These are phyloP conservation scores for Geopyxis carbonaria DNA, from an alignment of 495 filamentous ascomycete genomes.

Conservation along the genomic window DNA sequence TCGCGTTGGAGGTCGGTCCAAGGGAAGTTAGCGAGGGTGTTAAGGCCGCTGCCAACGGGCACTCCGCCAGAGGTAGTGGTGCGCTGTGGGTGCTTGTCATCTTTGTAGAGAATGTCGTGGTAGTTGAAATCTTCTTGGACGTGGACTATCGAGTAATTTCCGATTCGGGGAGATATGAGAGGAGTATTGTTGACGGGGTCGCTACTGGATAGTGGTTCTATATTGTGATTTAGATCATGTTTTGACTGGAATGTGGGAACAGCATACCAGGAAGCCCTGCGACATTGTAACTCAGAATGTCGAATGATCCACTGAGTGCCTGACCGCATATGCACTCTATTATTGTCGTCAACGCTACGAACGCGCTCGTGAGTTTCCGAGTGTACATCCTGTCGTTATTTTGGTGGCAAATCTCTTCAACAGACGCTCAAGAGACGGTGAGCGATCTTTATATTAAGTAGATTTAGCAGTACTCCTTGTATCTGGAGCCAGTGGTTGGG, in stretches of 20 bases:
- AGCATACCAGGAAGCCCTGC: constrained; percentile 38
- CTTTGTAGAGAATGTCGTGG: constrained; percentile 39
- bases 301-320: constrained; percentile 29
- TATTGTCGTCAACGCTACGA: too few species aligned
- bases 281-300: constrained; percentile 41
- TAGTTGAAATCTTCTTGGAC: constrained; percentile 54
- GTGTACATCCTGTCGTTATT: too few species aligned
- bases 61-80: constrained; percentile 45
- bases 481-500: too few species aligned
- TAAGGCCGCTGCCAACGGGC: constrained; percentile 42
- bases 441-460: too few species aligned
- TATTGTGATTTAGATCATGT: background rate
- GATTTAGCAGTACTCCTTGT: too few species aligned
- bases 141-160: constrained; percentile 40
- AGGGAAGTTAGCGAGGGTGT: constrained; percentile 39
- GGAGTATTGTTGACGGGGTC: constrained; percentile 34
- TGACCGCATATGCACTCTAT: too few species aligned
- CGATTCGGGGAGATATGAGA: constrained; percentile 33
- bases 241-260: background rate
- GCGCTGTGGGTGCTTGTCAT: constrained; percentile 38
- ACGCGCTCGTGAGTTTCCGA: too few species aligned
- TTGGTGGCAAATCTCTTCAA: too few species aligned
- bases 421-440: too few species aligned
- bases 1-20: constrained; percentile 39
- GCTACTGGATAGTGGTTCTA: constrained; percentile 8